Percentiles rank a stretch among this genome's conserved stretches.
These are phyloP conservation scores for Stachybotrys chlorohalonatus DNA, from an alignment of 2,329 filamentous ascomycete genomes.

Conservation along the genomic window DNA sequence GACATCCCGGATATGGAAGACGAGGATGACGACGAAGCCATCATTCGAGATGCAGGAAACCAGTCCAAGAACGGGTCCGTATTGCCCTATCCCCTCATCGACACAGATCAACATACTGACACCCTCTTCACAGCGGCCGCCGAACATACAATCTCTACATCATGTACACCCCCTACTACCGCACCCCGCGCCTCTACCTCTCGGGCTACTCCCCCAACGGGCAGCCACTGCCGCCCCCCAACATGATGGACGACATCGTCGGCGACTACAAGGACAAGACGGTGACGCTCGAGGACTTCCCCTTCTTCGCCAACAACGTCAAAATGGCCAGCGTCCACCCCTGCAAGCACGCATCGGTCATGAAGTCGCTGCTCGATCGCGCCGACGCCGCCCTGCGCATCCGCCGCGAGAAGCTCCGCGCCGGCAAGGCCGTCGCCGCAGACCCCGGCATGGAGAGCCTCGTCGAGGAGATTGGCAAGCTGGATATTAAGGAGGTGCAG, in stretches of 20 bases:
- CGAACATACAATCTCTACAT: conserved; percentile 99
- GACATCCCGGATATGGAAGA: conserved; percentile 99
- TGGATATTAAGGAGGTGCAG: conserved; percentile 47
- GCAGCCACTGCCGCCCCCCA: conserved; percentile 69
- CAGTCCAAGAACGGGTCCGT: conserved; percentile 35
- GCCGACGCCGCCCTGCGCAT: conserved; percentile 90
- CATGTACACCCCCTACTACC: conserved; percentile 94
- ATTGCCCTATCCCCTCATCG: conserved; percentile 5
- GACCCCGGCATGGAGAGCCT: conserved; percentile 69
- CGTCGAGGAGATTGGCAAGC: conserved; percentile 67
- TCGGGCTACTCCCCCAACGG: conserved; percentile 77
- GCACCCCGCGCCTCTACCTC: conserved; percentile 88
- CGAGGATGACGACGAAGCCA: conserved; percentile 93
- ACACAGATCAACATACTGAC: background rate
- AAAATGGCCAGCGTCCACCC: conserved; percentile 97
- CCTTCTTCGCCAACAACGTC: conserved; percentile 81
- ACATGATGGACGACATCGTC: conserved; percentile 96
- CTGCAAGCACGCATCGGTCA: conserved; percentile 93
- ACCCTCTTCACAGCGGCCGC: conserved; percentile 51
- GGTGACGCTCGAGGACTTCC: conserved; percentile 94
- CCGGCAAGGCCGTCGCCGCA: conserved; percentile 35
- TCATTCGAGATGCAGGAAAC: conserved; percentile 66
- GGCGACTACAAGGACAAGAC: conserved; percentile 98
- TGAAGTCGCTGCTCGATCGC: conserved; percentile 94
- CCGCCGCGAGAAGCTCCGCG: conserved; percentile 70